A percentile compares a stretch with the other conserved stretches of the same genome.
These are phyloP conservation scores for Dictyostelium discoideum DNA, from an alignment of 78 protist species.

Conservation along the genomic window DNA sequence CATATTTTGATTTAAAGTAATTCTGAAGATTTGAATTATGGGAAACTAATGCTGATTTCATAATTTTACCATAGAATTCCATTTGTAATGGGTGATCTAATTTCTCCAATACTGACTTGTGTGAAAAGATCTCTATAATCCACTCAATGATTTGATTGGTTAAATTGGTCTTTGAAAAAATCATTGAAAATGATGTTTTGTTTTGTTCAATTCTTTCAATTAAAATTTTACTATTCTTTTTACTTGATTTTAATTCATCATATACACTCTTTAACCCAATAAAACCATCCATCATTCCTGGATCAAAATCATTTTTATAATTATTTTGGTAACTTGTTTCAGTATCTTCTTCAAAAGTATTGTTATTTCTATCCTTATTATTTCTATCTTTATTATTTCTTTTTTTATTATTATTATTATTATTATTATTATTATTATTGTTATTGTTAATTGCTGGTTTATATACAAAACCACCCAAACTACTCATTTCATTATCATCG, in stretches of 20 bases:
- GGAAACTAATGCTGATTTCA: background rate
- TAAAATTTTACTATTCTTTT: background rate
- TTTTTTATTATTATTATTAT: background rate
- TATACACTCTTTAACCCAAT: background rate
- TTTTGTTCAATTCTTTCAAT: background rate
- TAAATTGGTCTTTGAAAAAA: background rate
- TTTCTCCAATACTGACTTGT: background rate
- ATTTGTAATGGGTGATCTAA: background rate
- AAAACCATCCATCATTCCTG: background rate
- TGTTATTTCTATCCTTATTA: background rate
- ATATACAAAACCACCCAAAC: background rate
- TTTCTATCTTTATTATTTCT: background rate
- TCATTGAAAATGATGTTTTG: background rate
- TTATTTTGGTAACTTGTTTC: background rate
- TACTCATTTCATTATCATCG: background rate
- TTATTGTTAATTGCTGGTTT: background rate
- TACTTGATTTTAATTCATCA: background rate
- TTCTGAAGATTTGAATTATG: background rate
- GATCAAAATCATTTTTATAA: background rate
- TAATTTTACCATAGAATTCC: background rate
- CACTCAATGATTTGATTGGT: background rate
- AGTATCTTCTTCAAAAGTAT: background rate
- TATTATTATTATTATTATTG: background rate
- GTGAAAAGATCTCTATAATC: background rate
- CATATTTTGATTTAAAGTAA: background rate